These are phyloP conservation scores for Salinomyces thailandicus DNA, from an alignment of 2,329 filamentous ascomycete species.

Conservation along the genomic window DNA sequence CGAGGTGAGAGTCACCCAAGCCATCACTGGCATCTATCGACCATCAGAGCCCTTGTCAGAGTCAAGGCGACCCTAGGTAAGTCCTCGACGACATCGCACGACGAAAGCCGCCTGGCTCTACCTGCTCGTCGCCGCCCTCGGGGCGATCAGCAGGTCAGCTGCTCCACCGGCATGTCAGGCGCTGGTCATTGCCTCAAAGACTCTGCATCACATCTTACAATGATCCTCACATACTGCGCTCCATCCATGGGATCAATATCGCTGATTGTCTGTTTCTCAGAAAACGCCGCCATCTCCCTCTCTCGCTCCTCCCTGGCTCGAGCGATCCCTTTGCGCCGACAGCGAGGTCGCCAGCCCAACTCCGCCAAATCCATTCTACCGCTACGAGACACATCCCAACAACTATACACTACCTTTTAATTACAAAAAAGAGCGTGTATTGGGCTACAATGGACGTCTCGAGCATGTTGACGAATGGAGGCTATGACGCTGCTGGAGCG, in stretches of 20 bases:
- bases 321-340: slow-evolving; percentile 22
- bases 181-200: background rate
- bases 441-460: slow-evolving; percentile 26
- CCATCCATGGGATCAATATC: background rate
- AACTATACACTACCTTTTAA: slow-evolving; percentile 2
- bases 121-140: slow-evolving; percentile 10
- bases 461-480: slow-evolving; percentile 24
- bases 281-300: too few species aligned
- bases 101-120: slow-evolving; percentile 4
- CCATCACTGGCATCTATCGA: slow-evolving; percentile 16
- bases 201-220: background rate
- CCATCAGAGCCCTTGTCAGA: slow-evolving; percentile 16
- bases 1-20: slow-evolving; percentile 13
- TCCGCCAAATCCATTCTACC: slow-evolving; percentile 5
- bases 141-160: slow-evolving; percentile 3
- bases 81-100: slow-evolving; percentile 8
- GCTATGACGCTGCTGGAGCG: slow-evolving; percentile 12
- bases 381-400: slow-evolving; percentile 7
- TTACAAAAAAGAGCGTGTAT: slow-evolving; percentile 5
- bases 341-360: slow-evolving; percentile 13
- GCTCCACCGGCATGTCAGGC: background rate
- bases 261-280: too few species aligned
- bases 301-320: slow-evolving; percentile 5
- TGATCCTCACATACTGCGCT: background rate
- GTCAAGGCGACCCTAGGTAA: slow-evolving; percentile 19